Percentiles rank a stretch among this genome's conserved stretches.
These are phyloP conservation scores for Lichenothelia convexa DNA, from an alignment of 495 filamentous ascomycete species.

Conservation along the genomic window DNA sequence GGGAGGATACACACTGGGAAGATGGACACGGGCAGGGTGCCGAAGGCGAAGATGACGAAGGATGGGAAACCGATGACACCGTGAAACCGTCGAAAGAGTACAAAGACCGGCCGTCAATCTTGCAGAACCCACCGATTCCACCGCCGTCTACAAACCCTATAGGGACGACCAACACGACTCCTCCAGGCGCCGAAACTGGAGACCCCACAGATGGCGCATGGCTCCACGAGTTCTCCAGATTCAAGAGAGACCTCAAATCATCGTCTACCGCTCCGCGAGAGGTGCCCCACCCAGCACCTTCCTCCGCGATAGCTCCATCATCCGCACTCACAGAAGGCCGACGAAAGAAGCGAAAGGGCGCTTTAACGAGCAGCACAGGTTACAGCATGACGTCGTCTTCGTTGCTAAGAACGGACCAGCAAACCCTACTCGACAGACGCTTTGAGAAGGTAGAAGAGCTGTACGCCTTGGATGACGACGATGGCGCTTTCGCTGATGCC, in stretches of 20 bases:
- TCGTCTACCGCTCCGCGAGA: constrained; percentile 17
- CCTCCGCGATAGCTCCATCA: constrained; percentile 45
- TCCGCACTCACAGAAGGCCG: constrained; percentile 63
- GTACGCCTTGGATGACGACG: constrained; percentile 32
- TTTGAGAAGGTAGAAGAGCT: constrained; percentile 81
- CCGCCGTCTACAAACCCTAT: constrained; percentile 11
- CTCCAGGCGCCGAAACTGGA: constrained; percentile 13
- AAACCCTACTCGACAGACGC: constrained; percentile 65
- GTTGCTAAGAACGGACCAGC: constrained; percentile 72
- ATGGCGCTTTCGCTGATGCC: constrained; percentile 22
- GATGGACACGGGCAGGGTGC: constrained; percentile 36
- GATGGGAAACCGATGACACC: constrained; percentile 91
- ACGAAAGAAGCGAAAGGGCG: constrained; percentile 78
- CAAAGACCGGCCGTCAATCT: constrained; percentile 1
- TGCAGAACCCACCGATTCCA: constrained; percentile 1
- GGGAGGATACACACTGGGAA: constrained; percentile 19
- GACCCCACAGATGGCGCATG: constrained; percentile 41
- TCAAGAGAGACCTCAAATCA: constrained; percentile 58
- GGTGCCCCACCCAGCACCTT: constrained; percentile 19
- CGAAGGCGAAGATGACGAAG: constrained; percentile 37
- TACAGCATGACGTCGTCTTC: constrained; percentile 98
- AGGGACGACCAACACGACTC: no score
- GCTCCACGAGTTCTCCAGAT: constrained; percentile 78
- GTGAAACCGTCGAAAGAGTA: constrained; percentile 40
- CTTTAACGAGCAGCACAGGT: constrained; percentile 67